phyloP scores from a whole-genome alignment of 23 red algal species.

The Pyropia haitanensis region DNA sequence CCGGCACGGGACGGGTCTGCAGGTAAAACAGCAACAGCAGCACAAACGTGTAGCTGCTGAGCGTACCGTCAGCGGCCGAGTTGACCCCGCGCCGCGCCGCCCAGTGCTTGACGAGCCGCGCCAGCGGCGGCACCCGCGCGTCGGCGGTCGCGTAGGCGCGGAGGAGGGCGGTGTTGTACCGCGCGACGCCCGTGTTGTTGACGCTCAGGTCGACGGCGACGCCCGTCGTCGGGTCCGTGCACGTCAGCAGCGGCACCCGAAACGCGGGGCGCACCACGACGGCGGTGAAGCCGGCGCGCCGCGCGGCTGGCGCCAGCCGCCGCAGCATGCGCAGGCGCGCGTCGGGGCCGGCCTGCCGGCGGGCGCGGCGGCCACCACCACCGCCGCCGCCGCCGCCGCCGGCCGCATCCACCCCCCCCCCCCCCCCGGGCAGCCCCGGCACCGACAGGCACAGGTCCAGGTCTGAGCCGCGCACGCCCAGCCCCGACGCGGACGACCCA shows the following conservation, averaged over 20 bases:
- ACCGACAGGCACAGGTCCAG: too few species aligned
- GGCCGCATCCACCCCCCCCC: too few species aligned
- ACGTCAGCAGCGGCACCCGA: constrained; percentile 87
- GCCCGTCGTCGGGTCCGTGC: constrained; percentile 62
- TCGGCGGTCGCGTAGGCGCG: constrained; percentile 71
- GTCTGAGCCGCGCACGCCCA: too few species aligned
- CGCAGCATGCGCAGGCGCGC: too few species aligned
- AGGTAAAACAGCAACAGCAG: constrained; percentile 83
- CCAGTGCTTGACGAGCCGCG: constrained; percentile 89
- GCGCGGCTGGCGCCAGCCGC: too few species aligned
- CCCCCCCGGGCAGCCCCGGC: too few species aligned
- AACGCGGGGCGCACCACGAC: too few species aligned
- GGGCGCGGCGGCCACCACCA: too few species aligned
- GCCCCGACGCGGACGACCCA: too few species aligned
- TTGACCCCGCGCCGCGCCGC: constrained; percentile 86
- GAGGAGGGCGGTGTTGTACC: constrained; percentile 78
- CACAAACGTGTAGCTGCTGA: constrained; percentile 90
- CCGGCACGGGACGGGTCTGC: constrained; percentile 35
- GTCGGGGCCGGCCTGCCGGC: too few species aligned
- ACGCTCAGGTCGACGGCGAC: constrained; percentile 86
- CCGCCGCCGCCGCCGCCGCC: too few species aligned
- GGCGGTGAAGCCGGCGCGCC: too few species aligned
- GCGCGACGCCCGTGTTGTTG: constrained; percentile 71
- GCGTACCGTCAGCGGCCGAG: constrained; percentile 78
- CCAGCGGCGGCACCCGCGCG: constrained; percentile 68